Conservation (phyloP, 345 rosid species). For the Iberis pinnata region DNA sequence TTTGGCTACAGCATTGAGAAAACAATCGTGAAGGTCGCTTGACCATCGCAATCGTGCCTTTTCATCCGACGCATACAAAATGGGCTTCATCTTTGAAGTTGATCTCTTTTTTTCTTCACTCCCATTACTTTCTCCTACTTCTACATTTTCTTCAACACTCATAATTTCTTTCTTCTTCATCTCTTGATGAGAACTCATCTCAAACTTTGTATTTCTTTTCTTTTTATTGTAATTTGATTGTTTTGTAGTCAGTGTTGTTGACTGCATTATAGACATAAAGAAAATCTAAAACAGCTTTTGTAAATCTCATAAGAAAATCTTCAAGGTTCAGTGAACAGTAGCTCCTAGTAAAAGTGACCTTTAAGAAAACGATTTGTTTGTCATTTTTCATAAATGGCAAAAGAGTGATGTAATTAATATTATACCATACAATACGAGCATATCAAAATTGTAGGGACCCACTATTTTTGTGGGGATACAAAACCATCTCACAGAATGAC, state of each 20-base stretch:
- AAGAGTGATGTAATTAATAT: neutral
- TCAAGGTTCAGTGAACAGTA: slow-evolving; percentile 20
- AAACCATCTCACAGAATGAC: slow-evolving; percentile 14
- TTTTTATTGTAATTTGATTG: neutral
- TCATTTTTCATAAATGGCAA: neutral
- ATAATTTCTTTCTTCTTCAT: slow-evolving; percentile 23
- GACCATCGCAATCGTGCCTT: slow-evolving; percentile 28
- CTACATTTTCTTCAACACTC: neutral
- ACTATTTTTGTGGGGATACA: slow-evolving; percentile 8
- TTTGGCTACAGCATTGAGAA: slow-evolving; percentile 19
- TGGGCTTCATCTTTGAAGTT: slow-evolving; percentile 25
- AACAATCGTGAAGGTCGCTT: slow-evolving; percentile 26
- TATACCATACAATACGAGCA: neutral
- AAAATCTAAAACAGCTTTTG: neutral
- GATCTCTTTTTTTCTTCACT: slow-evolving; percentile 1
- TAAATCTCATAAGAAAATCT: neutral
- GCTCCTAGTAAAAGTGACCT: slow-evolving; percentile 3
- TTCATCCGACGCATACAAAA: slow-evolving; percentile 23
- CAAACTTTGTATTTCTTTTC: neutral
- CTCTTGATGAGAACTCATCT: slow-evolving; percentile 20
- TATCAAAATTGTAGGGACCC: neutral
- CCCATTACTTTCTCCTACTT: neutral
- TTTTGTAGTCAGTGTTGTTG: neutral
- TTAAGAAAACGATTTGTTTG: slow-evolving; percentile 8
- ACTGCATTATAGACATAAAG: neutral